phyloP scores from a whole-genome alignment of 495 filamentous ascomycete genomes.

The Acidomyces sp. region DNA sequence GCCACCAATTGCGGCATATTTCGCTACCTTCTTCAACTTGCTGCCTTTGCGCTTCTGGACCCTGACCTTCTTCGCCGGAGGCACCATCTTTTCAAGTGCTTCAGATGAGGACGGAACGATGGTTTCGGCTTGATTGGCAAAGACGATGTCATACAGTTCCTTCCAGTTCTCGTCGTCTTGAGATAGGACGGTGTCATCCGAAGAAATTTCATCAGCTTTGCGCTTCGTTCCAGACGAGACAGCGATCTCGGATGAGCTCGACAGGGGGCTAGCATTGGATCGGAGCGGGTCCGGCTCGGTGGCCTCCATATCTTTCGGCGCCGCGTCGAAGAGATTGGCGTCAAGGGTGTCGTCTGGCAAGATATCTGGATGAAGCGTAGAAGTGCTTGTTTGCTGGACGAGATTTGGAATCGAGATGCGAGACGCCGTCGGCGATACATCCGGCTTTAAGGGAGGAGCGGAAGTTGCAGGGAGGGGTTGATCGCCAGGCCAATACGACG shows the following conservation, averaged over 20 bases:
- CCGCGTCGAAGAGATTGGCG: not conserved
- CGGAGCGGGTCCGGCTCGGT: no score
- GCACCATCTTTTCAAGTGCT: not conserved
- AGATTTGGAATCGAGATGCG: constrained; percentile 1
- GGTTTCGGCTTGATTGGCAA: no score
- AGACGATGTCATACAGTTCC: not conserved
- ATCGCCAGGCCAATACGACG: not conserved
- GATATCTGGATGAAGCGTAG: not conserved
- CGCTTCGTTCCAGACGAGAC: constrained; percentile 2
- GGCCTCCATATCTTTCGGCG: no score
- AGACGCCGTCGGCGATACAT: not conserved
- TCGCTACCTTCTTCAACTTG: not conserved
- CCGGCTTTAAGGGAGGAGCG: not conserved
- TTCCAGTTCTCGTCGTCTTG: not conserved
- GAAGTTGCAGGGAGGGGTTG: not conserved
- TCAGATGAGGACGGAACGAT: not conserved
- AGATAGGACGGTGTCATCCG: not conserved
- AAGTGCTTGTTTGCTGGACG: no score
- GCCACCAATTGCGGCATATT: not conserved
- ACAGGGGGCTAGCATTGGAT: no score
- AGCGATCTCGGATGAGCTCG: not conserved
- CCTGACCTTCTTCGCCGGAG: not conserved
- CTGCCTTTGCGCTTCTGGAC: no score
- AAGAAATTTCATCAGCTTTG: constrained; percentile 9
- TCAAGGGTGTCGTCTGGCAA: not conserved